These are phyloP conservation scores for Phytophthora parvispora DNA, from an alignment of 352 stramenopile species.

Conservation along the genomic window DNA sequence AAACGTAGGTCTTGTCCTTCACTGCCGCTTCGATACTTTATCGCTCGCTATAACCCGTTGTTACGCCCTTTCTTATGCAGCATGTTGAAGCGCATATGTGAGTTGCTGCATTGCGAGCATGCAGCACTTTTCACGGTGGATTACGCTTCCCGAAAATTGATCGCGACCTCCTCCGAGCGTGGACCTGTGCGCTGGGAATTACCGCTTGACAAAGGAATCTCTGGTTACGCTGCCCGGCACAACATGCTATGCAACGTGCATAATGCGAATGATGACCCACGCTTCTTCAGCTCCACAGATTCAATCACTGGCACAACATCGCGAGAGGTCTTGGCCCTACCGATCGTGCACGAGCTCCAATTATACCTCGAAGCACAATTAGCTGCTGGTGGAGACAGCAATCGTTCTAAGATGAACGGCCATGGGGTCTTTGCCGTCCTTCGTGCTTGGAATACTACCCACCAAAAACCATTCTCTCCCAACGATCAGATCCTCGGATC, in stretches of 20 bases:
- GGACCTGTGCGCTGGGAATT: conserved; percentile 66
- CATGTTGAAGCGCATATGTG: conserved; percentile 56
- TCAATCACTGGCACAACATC: conserved; percentile 69
- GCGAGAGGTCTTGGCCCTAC: conserved; percentile 73
- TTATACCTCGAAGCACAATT: conserved; percentile 26
- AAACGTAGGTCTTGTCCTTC: conserved; percentile 30
- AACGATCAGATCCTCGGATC: conserved; percentile 81
- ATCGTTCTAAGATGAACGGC: conserved; percentile 14
- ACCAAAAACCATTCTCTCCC: conserved; percentile 76
- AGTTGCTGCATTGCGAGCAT: conserved; percentile 81
- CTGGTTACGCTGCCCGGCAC: conserved; percentile 59
- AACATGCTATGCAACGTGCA: conserved; percentile 72
- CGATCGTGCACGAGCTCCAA: conserved; percentile 69
- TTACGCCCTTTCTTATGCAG: conserved; percentile 36
- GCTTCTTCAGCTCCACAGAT: conserved; percentile 84
- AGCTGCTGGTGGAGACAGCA: conserved; percentile 5
- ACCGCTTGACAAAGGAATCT: conserved; percentile 78
- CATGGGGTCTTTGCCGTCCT: conserved; percentile 69
- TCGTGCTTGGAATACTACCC: conserved; percentile 76
- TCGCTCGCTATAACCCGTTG: background rate
- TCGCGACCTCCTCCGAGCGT: conserved; percentile 48
- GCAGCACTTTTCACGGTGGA: conserved; percentile 72
- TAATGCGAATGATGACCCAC: conserved; percentile 76
- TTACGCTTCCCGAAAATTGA: conserved; percentile 46
- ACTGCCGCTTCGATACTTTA: background rate